Percentiles rank a stretch among this genome's conserved stretches.
phyloP scores from a whole-genome alignment of 2,329 filamentous ascomycete species.

The Phaeoacremonium minimum region DNA sequence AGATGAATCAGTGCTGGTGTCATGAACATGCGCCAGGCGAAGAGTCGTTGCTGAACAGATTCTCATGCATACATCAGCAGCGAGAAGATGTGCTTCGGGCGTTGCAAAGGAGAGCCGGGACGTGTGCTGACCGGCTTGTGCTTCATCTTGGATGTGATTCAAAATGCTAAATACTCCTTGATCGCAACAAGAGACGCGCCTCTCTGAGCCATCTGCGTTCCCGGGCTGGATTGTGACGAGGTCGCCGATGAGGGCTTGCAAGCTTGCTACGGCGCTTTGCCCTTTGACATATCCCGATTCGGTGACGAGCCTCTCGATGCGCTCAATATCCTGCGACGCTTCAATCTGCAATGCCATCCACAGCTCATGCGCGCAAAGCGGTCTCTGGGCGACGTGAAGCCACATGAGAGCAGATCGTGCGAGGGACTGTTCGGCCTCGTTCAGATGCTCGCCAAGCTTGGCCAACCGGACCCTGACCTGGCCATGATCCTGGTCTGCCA shows the following conservation, averaged over 20 bases:
- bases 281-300: constrained; percentile 4
- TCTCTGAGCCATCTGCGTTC: not conserved
- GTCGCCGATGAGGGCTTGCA: constrained; percentile 6
- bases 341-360: constrained; percentile 10
- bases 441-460: too few relatives aligned
- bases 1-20: constrained; percentile 3
- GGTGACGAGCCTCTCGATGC: constrained; percentile 7
- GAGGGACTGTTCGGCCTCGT: too few relatives aligned
- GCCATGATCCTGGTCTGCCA: too few relatives aligned
- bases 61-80: constrained; percentile 7
- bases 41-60: constrained; percentile 9
- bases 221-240: constrained; percentile 1
- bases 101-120: constrained; percentile 7
- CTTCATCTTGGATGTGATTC: too few relatives aligned
- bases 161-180: too few relatives aligned
- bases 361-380: constrained; percentile 10
- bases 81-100: constrained; percentile 8
- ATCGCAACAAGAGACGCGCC: too few relatives aligned
- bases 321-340: constrained; percentile 5
- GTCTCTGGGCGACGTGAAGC: constrained; percentile 10
- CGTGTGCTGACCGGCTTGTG: not conserved
- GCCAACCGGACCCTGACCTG: too few relatives aligned
- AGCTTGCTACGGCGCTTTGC: constrained; percentile 1
- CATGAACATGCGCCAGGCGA: constrained; percentile 8
- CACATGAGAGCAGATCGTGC: constrained; percentile 11